Percentiles rank a stretch among this genome's conserved stretches.
These are phyloP conservation scores for Cordyceps militaris DNA, from an alignment of 2,329 filamentous ascomycete genomes.

Conservation along the genomic window DNA sequence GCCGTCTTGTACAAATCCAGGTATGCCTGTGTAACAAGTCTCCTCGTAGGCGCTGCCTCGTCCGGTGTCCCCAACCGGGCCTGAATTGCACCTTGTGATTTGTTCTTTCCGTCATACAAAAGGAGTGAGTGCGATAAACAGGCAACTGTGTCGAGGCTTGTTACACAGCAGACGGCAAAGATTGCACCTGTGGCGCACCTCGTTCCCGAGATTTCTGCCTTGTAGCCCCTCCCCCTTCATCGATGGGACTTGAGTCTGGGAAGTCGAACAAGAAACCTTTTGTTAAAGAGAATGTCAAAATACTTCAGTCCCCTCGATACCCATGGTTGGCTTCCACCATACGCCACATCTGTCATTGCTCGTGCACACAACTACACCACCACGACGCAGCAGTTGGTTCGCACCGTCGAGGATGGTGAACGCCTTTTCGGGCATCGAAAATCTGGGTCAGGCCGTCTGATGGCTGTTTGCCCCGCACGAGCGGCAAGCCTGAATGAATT, in stretches of 20 bases:
- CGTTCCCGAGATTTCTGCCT: background rate
- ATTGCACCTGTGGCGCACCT: background rate
- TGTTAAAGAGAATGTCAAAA: too few species aligned
- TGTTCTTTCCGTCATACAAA: background rate
- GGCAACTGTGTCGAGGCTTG: background rate
- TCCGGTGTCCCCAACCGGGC: background rate
- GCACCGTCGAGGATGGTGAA: too few species aligned
- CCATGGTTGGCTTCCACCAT: too few species aligned
- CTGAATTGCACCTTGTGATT: background rate
- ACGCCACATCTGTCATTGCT: too few species aligned
- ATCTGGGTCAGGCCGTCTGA: background rate
- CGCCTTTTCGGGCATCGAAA: too few species aligned
- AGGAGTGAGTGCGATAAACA: background rate
- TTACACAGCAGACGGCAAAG: background rate
- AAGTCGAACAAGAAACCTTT: too few species aligned
- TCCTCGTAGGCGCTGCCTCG: background rate
- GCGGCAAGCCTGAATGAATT: background rate
- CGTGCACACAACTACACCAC: too few species aligned
- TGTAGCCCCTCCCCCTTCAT: background rate
- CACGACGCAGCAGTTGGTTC: too few species aligned
- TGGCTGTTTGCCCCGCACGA: background rate
- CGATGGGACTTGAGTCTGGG: too few species aligned
- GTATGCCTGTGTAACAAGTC: conserved; percentile 1
- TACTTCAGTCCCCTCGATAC: too few species aligned
- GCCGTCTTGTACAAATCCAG: background rate